phyloP scores from a whole-genome alignment of 495 filamentous ascomycete genomes.

The Penicillium paradoxum region DNA sequence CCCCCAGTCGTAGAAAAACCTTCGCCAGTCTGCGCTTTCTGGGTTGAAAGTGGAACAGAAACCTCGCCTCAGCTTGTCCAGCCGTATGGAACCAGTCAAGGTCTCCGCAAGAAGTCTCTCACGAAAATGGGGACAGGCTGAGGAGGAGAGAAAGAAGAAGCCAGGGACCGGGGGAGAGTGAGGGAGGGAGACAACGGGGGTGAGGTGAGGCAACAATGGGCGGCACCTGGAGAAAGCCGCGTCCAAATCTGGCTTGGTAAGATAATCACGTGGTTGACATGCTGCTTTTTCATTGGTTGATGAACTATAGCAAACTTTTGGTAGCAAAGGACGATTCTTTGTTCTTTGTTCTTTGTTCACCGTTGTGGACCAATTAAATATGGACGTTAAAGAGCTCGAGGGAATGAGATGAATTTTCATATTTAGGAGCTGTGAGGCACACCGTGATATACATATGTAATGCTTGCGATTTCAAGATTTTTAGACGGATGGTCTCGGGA shows the following conservation, averaged over 20 bases:
- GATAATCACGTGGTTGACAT: not conserved
- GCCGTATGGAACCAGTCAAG: constrained; percentile 48
- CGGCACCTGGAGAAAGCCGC: not conserved
- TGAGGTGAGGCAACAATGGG: constrained; percentile 9
- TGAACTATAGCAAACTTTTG: constrained; percentile 1
- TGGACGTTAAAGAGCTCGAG: not conserved
- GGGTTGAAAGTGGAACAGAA: constrained; percentile 16
- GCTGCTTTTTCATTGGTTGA: not conserved
- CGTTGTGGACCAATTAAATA: not conserved
- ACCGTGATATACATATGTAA: not conserved
- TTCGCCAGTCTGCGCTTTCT: constrained; percentile 28
- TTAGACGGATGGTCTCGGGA: not conserved
- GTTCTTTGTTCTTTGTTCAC: not conserved
- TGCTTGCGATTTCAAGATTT: not conserved
- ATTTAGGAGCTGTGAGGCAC: not conserved
- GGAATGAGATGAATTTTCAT: not conserved
- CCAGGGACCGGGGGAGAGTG: constrained; percentile 15
- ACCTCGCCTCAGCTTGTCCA: constrained; percentile 36
- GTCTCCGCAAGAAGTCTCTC: constrained; percentile 43
- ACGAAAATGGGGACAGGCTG: constrained; percentile 39
- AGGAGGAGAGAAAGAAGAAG: constrained; percentile 21
- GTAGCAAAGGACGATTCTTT: not conserved
- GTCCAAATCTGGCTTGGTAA: constrained; percentile 3
- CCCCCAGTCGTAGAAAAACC: constrained; percentile 25
- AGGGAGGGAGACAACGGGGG: constrained; percentile 1